Conservation (phyloP, 1,139 yeast species). For the Pichia sp. region DNA sequence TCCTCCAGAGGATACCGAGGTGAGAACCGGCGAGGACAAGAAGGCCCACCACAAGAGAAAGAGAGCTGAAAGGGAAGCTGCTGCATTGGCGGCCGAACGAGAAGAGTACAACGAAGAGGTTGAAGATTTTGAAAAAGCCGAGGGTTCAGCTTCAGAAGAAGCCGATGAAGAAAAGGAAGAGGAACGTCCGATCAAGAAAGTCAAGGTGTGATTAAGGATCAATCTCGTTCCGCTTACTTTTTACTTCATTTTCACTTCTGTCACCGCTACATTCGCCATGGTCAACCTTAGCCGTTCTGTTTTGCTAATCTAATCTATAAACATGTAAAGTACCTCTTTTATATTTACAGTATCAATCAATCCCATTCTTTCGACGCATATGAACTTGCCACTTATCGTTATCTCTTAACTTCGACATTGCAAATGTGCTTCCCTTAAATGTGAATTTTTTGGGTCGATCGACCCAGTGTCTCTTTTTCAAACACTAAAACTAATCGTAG, state of each 20-base stretch:
- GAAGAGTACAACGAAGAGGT: constrained; percentile 20
- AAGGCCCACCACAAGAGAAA: constrained; percentile 53
- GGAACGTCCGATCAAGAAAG: constrained; percentile 9
- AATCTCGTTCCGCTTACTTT: not conserved
- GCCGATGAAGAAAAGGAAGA: constrained; percentile 3
- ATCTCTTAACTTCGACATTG: no score
- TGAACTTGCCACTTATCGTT: no score
- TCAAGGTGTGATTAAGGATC: constrained; percentile 3
- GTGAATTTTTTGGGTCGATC: no score
- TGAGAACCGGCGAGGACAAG: constrained; percentile 51
- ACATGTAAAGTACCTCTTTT: not conserved
- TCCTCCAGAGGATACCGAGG: constrained; percentile 70
- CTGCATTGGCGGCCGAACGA: constrained; percentile 24
- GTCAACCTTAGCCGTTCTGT: not conserved
- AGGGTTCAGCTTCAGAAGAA: constrained; percentile 1
- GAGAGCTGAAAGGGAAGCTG: constrained; percentile 37
- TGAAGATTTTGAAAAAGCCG: constrained; percentile 15
- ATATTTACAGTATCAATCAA: not conserved
- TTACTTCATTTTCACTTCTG: not conserved
- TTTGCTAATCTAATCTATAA: constrained; percentile 8
- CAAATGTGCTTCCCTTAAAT: no score
- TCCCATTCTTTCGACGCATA: not conserved
- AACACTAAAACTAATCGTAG: no score
- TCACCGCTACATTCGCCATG: not conserved
- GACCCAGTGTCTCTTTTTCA: no score